A percentile compares a stretch with the other conserved stretches of the same genome.
These are phyloP conservation scores for Exophiala sideris DNA, from an alignment of 2,329 filamentous ascomycete genomes.

Conservation along the genomic window DNA sequence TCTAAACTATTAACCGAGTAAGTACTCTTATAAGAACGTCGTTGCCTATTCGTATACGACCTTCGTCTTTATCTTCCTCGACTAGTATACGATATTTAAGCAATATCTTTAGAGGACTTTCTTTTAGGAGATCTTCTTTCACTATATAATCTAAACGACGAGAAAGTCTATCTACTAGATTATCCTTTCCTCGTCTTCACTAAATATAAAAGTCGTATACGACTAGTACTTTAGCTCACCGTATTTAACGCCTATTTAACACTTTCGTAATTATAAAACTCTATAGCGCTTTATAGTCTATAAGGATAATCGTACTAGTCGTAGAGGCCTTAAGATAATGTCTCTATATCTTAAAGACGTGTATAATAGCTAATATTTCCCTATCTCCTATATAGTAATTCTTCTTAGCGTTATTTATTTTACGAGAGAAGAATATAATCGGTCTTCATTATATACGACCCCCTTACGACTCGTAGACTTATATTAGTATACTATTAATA, in stretches of 20 bases:
- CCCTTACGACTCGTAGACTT: slow-evolving; percentile 16
- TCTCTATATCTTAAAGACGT: slow-evolving; percentile 29
- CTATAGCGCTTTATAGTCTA: slow-evolving; percentile 31
- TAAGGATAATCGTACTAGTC: slow-evolving; percentile 2
- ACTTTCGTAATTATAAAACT: slow-evolving; percentile 28
- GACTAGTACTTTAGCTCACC: slow-evolving; percentile 29
- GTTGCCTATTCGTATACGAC: neutral
- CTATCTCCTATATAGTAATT: slow-evolving; percentile 13
- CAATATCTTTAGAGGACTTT: neutral
- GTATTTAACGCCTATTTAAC: slow-evolving; percentile 22
- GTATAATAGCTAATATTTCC: slow-evolving; percentile 23
- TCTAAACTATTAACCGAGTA: neutral
- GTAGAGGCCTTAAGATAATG: slow-evolving; percentile 26
- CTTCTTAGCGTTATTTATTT: slow-evolving; percentile 3
- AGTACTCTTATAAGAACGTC: neutral
- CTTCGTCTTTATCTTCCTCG: neutral
- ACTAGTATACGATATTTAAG: no score
- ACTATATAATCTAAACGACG: neutral
- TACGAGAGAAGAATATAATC: slow-evolving; percentile 4
- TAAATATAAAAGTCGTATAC: neutral
- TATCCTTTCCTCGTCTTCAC: no score
- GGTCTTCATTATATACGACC: slow-evolving; percentile 1
- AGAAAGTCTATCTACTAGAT: neutral
- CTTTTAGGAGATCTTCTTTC: neutral
- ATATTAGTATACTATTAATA: slow-evolving; percentile 18